These are phyloP conservation scores for Kodamaea sp. DNA, from an alignment of 1,139 yeast genomes.

Conservation along the genomic window DNA sequence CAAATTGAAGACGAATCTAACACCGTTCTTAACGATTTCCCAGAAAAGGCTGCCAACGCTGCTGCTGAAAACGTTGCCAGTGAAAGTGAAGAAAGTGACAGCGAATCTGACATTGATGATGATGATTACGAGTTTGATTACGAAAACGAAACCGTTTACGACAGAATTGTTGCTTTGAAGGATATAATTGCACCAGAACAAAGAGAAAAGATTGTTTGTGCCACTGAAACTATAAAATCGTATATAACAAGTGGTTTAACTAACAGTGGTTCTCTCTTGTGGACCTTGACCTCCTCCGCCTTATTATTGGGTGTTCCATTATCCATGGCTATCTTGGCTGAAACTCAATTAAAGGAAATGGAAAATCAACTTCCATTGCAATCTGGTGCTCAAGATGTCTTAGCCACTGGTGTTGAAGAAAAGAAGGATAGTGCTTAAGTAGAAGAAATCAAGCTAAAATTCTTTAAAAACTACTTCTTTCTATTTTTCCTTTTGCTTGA, in stretches of 20 bases:
- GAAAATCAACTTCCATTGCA: constrained; percentile 89
- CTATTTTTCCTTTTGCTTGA: not conserved
- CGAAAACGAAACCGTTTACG: constrained; percentile 78
- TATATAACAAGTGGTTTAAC: constrained; percentile 45
- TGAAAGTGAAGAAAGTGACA: constrained; percentile 42
- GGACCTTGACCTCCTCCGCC: constrained; percentile 83
- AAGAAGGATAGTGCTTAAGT: constrained; percentile 21
- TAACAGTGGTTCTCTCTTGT: constrained; percentile 70
- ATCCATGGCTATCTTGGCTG: constrained; percentile 83
- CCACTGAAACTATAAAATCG: constrained; percentile 33
- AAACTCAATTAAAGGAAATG: constrained; percentile 90
- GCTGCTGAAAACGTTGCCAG: constrained; percentile 18
- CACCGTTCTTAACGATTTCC: constrained; percentile 26
- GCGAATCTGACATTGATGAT: constrained; percentile 61
- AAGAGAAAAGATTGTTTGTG: constrained; percentile 49
- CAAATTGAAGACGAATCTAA: constrained; percentile 60
- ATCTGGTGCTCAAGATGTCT: constrained; percentile 78
- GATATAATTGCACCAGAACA: constrained; percentile 90
- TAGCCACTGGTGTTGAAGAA: constrained; percentile 61
- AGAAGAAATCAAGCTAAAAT: not conserved
- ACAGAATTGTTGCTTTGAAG: constrained; percentile 85
- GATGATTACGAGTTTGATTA: constrained; percentile 49
- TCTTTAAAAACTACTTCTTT: not conserved
- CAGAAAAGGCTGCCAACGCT: constrained; percentile 12
- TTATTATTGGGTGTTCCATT: constrained; percentile 90